phyloP scores from a whole-genome alignment of 768 basidiomycete species.

The Pisolithus albus region DNA sequence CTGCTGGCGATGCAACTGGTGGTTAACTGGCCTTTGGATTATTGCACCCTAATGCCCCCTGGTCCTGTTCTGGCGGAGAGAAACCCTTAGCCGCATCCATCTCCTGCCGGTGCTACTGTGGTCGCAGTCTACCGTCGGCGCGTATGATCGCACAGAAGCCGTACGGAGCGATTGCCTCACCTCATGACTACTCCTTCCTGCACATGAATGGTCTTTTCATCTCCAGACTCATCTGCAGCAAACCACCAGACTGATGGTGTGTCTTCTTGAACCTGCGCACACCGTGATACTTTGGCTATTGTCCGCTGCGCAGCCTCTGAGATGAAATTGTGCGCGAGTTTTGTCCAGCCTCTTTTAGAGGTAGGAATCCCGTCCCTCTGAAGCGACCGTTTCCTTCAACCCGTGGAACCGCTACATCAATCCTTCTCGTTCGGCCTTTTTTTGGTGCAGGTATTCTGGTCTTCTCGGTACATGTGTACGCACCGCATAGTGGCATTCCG shows the following conservation, averaged over 20 bases:
- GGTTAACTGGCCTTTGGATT: too few species aligned
- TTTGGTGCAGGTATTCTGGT: background rate
- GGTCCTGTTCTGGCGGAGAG: constrained; percentile 2
- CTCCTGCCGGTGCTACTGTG: constrained; percentile 8
- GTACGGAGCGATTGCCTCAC: constrained; percentile 10
- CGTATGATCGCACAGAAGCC: constrained; percentile 9
- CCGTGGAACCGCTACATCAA: background rate
- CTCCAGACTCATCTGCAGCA: constrained; percentile 4
- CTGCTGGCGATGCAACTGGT: too few species aligned
- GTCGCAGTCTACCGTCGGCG: constrained; percentile 21
- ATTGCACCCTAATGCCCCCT: background rate
- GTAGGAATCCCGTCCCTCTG: background rate
- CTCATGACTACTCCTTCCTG: constrained; percentile 15
- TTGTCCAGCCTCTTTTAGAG: constrained; percentile 8
- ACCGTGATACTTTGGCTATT: constrained; percentile 6
- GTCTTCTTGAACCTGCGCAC: constrained; percentile 5
- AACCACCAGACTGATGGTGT: constrained; percentile 7
- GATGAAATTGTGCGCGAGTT: constrained; percentile 18
- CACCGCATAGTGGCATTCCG: background rate
- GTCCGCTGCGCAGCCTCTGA: constrained; percentile 15
- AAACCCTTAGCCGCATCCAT: constrained; percentile 6
- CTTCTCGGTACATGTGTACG: background rate
- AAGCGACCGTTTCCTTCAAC: background rate
- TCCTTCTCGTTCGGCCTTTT: background rate
- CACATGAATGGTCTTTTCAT: constrained; percentile 5